Percentiles rank a stretch among this genome's conserved stretches.
Evolutionary conservation across 768 basidiomycete genomes (phyloP).

Genomic region (Mycena alexandri): DNA sequence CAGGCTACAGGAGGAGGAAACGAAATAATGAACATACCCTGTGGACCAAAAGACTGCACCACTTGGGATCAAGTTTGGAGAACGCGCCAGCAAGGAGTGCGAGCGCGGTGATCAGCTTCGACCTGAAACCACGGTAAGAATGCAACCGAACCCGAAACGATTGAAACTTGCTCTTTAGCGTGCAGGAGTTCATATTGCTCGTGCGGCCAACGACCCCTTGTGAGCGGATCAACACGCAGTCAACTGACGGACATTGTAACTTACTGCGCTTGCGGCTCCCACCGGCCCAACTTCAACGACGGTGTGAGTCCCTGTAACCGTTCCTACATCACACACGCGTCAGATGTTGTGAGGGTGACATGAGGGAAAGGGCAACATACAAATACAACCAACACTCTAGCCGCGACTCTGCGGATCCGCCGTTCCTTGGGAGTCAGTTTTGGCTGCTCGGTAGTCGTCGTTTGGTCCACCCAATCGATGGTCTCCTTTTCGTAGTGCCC

Average conservation of each 20-base stretch:
- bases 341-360: neutral
- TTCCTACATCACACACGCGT: slow-evolving; percentile 40
- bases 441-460: slow-evolving; percentile 29
- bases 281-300: slow-evolving; percentile 54
- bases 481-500: slow-evolving; percentile 51
- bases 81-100: slow-evolving; percentile 55
- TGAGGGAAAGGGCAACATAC: slow-evolving; percentile 46
- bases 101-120: slow-evolving; percentile 49
- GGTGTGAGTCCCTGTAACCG: slow-evolving; percentile 53
- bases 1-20: neutral
- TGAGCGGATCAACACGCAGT: too few relatives aligned
- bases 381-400: slow-evolving; percentile 50
- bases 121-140: slow-evolving; percentile 34
- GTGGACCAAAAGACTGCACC: slow-evolving; percentile 60
- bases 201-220: slow-evolving; percentile 60
- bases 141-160: neutral
- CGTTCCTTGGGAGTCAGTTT: slow-evolving; percentile 52
- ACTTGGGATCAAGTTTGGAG: slow-evolving; percentile 54
- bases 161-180: slow-evolving; percentile 48
- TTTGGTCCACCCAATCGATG: slow-evolving; percentile 40
- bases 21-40: slow-evolving; percentile 41
- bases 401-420: slow-evolving; percentile 51
- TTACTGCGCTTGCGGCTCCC: slow-evolving; percentile 58
- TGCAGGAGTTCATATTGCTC: slow-evolving; percentile 52
- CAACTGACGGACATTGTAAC: slow-evolving; percentile 40